Conservation (phyloP, 1,139 yeast species). For the Entelexis paramagnoliae region DNA sequence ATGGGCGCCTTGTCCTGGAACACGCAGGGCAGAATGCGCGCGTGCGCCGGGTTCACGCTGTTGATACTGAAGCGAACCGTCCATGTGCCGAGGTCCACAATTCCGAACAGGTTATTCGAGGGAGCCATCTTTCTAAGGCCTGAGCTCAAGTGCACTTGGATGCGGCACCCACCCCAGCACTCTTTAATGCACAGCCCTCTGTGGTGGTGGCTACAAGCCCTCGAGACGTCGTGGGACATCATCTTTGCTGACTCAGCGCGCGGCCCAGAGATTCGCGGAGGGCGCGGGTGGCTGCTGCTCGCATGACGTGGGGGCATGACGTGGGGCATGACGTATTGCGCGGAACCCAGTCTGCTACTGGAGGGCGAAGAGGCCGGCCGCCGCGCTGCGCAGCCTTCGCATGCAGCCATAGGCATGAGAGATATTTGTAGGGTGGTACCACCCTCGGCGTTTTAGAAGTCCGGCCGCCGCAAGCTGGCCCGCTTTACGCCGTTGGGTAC, state of each 20-base stretch:
- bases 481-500: too few species aligned
- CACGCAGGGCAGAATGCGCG: constrained; percentile 59
- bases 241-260: not conserved
- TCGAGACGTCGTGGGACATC: not conserved
- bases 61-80: constrained; percentile 48
- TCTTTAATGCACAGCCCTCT: not conserved
- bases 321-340: too few species aligned
- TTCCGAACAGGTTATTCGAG: constrained; percentile 13
- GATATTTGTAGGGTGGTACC: too few species aligned
- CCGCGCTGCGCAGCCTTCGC: too few species aligned
- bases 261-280: too few species aligned
- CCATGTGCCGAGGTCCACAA: constrained; percentile 20
- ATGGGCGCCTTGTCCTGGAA: constrained; percentile 60
- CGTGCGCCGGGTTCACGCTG: constrained; percentile 52
- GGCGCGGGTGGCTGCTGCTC: not conserved
- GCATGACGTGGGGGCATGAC: too few species aligned
- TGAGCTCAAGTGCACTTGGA: not conserved
- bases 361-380: too few species aligned
- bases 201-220: not conserved
- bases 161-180: too few species aligned
- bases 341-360: too few species aligned
- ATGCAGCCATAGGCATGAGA: too few species aligned
- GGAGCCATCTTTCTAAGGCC: not conserved
- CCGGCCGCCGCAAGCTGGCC: too few species aligned
- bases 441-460: too few species aligned